Conservation (phyloP, 805 yeast genomes). For the Metschnikowia reukaufii region DNA sequence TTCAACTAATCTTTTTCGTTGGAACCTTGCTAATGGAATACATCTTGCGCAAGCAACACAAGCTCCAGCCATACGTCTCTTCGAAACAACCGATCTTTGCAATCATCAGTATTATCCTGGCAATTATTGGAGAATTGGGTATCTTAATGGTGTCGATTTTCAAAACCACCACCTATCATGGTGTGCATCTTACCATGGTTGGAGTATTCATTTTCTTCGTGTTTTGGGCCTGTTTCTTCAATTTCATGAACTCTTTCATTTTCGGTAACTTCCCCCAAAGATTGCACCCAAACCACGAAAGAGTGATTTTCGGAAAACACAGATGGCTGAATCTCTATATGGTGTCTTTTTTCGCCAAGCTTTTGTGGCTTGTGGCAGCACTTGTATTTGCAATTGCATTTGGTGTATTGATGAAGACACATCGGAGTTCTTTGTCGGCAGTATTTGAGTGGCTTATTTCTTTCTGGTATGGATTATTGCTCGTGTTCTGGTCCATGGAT, state of each 20-base stretch:
- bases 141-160: slow-evolving; percentile 73
- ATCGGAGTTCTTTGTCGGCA: slow-evolving; percentile 51
- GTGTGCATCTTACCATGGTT: slow-evolving; percentile 69
- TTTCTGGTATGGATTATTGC: slow-evolving; percentile 77
- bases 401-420: slow-evolving; percentile 42
- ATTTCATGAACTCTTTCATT: slow-evolving; percentile 37
- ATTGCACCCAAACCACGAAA: slow-evolving; percentile 40
- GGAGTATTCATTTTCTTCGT: slow-evolving; percentile 67
- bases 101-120: slow-evolving; percentile 43
- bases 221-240: slow-evolving; percentile 48
- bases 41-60: slow-evolving; percentile 55
- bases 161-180: slow-evolving; percentile 57
- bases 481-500: slow-evolving; percentile 65
- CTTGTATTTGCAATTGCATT: slow-evolving; percentile 68
- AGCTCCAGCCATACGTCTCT: slow-evolving; percentile 54
- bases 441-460: slow-evolving; percentile 83
- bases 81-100: slow-evolving; percentile 43
- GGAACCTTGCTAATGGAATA: slow-evolving; percentile 64
- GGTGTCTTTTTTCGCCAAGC: slow-evolving; percentile 53
- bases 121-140: slow-evolving; percentile 65
- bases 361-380: slow-evolving; percentile 66
- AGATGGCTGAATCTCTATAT: slow-evolving; percentile 43
- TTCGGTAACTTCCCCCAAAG: slow-evolving; percentile 40
- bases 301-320: slow-evolving; percentile 38
- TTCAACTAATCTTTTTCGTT: slow-evolving; percentile 74